These are phyloP conservation scores for Tricholoma bakamatsutake DNA, from an alignment of 768 basidiomycete genomes.

Conservation along the genomic window DNA sequence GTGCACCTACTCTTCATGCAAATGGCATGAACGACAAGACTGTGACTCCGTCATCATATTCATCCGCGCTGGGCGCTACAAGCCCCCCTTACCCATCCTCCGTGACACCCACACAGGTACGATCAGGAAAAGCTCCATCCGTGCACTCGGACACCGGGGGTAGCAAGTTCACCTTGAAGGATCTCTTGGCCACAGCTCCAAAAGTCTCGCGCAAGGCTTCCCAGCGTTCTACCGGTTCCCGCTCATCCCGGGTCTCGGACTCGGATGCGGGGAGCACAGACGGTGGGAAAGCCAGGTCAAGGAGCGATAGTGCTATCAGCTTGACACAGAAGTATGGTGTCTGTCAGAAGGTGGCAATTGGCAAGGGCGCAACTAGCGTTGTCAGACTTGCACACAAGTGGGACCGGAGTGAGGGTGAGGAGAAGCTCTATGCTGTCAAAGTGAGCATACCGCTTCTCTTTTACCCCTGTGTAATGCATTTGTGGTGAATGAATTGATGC, in stretches of 20 bases:
- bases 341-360: slow-evolving; percentile 94
- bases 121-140: slow-evolving; percentile 32
- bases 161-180: slow-evolving; percentile 74
- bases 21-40: slow-evolving; percentile 18
- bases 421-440: slow-evolving; percentile 98
- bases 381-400: slow-evolving; percentile 97
- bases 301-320: slow-evolving; percentile 40
- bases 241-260: slow-evolving; percentile 58
- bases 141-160: slow-evolving; percentile 51
- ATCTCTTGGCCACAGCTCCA: slow-evolving; percentile 67
- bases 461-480: slow-evolving; percentile 2
- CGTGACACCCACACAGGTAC: slow-evolving; percentile 7
- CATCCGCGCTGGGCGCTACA: neutral
- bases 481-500: neutral
- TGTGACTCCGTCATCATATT: slow-evolving; percentile 10
- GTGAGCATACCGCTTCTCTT: slow-evolving; percentile 35
- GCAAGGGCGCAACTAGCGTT: slow-evolving; percentile 97
- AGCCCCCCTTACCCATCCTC: slow-evolving; percentile 12
- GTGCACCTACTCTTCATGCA: slow-evolving; percentile 10
- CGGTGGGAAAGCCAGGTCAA: slow-evolving; percentile 21
- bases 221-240: slow-evolving; percentile 59
- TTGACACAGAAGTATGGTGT: slow-evolving; percentile 90
- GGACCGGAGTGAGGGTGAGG: slow-evolving; percentile 91
- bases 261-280: slow-evolving; percentile 42
- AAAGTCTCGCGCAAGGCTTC: slow-evolving; percentile 69